Base-by-base conservation (phyloP, 2,329 filamentous ascomycete species). In the Emericellopsis cladophorae region DNA sequence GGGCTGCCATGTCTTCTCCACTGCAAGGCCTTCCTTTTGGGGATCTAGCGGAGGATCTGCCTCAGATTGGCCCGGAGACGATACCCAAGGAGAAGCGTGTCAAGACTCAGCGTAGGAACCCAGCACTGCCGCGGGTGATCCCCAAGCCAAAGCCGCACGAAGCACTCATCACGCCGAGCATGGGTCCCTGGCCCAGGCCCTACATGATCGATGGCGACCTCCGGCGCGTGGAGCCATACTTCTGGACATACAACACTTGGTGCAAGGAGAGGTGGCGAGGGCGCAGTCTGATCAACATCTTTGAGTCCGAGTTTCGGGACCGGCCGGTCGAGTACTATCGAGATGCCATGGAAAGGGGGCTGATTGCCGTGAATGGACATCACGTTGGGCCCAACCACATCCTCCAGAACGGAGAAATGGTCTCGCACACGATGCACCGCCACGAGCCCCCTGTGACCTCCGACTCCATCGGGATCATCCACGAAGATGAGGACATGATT, bases 241-340 rank as follows among this genome's bases (percentile, higher is more conserved):
- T 92, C 57, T 95, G 74, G 59, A 95, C 89, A 3, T 95, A 95
- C 68, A 93, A 95, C 56, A 95, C 90, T 0, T 87, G 78, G 64
- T 92, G 85, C 68, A 98, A 96, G 63, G 75, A 95, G 64, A 74
- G 92, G 59, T 98, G 92, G 92, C 76, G 90, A 41, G 85, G 81
- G 26, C 73, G 86, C 31, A 72, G 75, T 45, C 66, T 98, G 37
- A 68, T 95, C 40, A 87, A 95, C 37, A 84, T 98, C 37, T 98
- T 95, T 61, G 73, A 80, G 36, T 80, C 81, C 55, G 92, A 98
- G 60, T 98, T 98, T 57, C 78, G 92, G 50, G 92, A 98, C 61
- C 71, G 92, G 15, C 79, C 87, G 0, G 59, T 79, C 26, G 82
- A 84, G 51, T 98, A 98, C 65, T 98, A 96, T 64, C 81, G 76